Evolutionary conservation across 345 rosid species (phyloP).

Genomic region (Eucalyptus fibrosa): DNA sequence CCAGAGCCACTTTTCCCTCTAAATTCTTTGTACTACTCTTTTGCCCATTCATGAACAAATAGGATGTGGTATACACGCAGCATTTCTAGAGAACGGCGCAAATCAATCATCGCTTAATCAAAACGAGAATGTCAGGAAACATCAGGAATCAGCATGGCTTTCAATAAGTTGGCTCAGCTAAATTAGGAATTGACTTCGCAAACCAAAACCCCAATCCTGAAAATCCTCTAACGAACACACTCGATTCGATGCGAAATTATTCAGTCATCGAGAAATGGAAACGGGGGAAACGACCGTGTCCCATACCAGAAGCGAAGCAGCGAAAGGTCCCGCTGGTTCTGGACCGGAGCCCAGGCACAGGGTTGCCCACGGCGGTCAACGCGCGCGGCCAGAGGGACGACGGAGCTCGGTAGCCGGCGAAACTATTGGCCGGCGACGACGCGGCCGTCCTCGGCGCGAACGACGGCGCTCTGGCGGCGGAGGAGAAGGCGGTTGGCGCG

Average conservation of each 20-base stretch:
- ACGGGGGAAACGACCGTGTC: neutral
- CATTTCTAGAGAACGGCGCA: neutral
- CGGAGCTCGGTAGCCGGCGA: neutral
- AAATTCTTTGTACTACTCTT: neutral
- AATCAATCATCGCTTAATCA: neutral
- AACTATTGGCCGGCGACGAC: neutral
- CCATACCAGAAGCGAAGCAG: constrained; percentile 21
- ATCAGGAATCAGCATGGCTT: neutral
- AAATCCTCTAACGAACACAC: neutral
- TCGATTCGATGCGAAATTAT: neutral
- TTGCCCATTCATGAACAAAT: neutral
- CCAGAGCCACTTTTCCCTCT: neutral
- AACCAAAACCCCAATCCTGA: neutral
- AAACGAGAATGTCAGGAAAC: neutral
- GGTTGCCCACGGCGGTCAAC: neutral
- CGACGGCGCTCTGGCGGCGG: neutral
- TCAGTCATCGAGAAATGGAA: neutral
- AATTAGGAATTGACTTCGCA: neutral
- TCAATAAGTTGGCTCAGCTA: neutral
- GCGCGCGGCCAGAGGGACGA: neutral
- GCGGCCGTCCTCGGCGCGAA: neutral
- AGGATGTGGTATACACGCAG: neutral
- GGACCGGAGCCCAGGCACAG: neutral
- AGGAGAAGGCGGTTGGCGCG: neutral
- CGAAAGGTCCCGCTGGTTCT: constrained; percentile 3